phyloP scores from a whole-genome alignment of 2,329 filamentous ascomycete species.

The Talaromyces sp. region DNA sequence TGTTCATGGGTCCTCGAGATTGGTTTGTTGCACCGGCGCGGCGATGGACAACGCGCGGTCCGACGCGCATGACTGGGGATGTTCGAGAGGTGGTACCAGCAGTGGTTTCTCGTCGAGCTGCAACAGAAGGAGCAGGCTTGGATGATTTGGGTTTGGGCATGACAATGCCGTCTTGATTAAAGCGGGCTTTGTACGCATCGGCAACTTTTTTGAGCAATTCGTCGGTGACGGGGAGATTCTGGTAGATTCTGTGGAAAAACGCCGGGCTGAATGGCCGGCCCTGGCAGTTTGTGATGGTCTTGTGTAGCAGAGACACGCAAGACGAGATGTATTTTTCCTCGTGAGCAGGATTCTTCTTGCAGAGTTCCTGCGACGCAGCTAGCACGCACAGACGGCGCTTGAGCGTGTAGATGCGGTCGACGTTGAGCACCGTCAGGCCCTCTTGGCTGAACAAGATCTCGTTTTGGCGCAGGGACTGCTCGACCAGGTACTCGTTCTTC shows the following conservation, averaged over 20 bases:
- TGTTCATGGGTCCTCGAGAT: conserved; percentile 6
- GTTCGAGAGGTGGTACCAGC: conserved; percentile 12
- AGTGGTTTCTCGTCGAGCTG: conserved; percentile 9
- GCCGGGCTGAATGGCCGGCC: conserved; percentile 38
- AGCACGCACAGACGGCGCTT: conserved; percentile 38
- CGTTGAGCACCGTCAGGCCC: conserved; percentile 38
- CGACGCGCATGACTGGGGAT: conserved; percentile 10
- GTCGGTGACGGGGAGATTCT: conserved; percentile 34
- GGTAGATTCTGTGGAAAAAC: conserved; percentile 40
- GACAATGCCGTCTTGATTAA: conserved; percentile 35
- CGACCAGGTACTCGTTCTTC: conserved; percentile 36
- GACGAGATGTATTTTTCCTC: conserved; percentile 32
- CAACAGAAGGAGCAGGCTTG: not conserved
- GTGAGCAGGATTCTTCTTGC: conserved; percentile 3
- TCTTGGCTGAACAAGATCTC: conserved; percentile 41
- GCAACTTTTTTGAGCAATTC: conserved; percentile 32
- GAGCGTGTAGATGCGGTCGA: conserved; percentile 42
- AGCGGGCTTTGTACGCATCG: conserved; percentile 27
- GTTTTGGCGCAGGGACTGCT: conserved; percentile 40
- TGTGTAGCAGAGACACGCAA: conserved; percentile 36
- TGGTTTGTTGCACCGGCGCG: conserved; percentile 19
- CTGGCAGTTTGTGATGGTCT: conserved; percentile 34
- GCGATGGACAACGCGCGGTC: conserved; percentile 18
- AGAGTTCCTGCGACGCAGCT: conserved; percentile 19
- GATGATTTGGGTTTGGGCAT: conserved; percentile 15